Evolutionary conservation across 768 basidiomycete species (phyloP), one percentile per base, ranked within the genome.

Genomic region (Auricularia cornea): DNA sequence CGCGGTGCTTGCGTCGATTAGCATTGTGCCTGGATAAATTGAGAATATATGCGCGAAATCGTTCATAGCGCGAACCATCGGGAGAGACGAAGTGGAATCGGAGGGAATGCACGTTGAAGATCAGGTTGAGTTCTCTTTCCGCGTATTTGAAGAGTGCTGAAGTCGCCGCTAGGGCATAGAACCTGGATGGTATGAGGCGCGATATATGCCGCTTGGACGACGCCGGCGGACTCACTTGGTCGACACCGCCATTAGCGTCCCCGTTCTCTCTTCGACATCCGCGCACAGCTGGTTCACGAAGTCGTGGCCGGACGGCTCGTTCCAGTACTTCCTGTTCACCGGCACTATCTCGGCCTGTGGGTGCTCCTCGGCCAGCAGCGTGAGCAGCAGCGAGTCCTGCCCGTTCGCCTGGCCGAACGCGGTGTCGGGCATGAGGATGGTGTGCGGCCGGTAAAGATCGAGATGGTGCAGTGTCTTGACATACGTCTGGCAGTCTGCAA

Each of bases 1-100:
- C 2, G 86, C 91, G 0, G 90, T 94, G 65, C 94, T 94, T 0
- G 86, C 81, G 70, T 98, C 97, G 66, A 99, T 89, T 82, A 97
- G 83, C 89, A 98, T 91, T 0, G 92, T 95, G 0, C 95, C 95
- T 71, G n/a, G n/a, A 31, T 12, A 26, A 8, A 14, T 10, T 38
- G 16, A 10, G 35, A 38, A 26, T 28, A 14, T 28, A 28, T n/a
- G 51, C 20, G 41, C 56, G 32, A 30, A n/a, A n/a, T n/a, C 31
- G 6, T 62, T 56, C 11, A n/a, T 35, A 29, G 62, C 59, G 35
- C 70, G 41, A 18, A 77, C 77, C 78, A 70, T 95, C 91, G 0
- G 90, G 86, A 2, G 90, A 84, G 1, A 84, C 78, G 69, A 89
- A 94, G 26, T 84, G 80, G 62, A 94, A 91, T 35, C 86, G 81